Evolutionary conservation across 768 basidiomycete species (phyloP).

Genomic region (Auricularia heimuer): DNA sequence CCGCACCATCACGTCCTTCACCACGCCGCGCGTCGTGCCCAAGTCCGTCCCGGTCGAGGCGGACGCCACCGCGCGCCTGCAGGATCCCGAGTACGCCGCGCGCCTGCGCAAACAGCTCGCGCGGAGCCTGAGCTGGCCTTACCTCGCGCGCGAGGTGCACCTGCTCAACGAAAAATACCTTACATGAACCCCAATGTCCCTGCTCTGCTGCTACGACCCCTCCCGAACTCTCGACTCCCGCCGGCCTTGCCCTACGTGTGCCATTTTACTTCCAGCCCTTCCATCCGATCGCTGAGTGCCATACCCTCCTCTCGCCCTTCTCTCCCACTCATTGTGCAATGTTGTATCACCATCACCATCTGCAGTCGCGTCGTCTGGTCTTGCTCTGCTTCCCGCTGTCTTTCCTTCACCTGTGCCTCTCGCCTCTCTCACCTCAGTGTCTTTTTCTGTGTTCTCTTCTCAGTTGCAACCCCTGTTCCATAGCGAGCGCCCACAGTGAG

Average conservation of each 20-base stretch:
- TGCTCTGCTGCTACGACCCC: not conserved
- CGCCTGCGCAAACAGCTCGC: constrained; percentile 26
- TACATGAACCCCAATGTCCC: not conserved
- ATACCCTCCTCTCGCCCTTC: not conserved
- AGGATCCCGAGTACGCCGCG: constrained; percentile 1
- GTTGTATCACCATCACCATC: not conserved
- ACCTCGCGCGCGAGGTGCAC: constrained; percentile 76
- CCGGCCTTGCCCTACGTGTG: not conserved
- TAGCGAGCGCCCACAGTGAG: not conserved
- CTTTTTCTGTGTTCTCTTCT: not conserved
- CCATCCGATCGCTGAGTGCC: not conserved
- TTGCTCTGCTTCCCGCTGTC: not conserved
- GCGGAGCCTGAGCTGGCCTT: constrained; percentile 73
- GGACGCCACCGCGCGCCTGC: not conserved
- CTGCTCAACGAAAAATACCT: constrained; percentile 79
- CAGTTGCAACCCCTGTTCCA: not conserved
- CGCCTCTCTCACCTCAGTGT: not conserved
- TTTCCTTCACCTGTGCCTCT: not conserved
- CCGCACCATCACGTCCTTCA: not conserved
- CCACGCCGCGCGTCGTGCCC: not conserved
- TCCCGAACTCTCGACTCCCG: not conserved
- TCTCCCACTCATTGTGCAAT: not conserved
- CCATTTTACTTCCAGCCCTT: not conserved
- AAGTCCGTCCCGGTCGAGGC: not conserved
- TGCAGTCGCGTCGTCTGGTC: not conserved